Evolutionary conservation across 495 filamentous ascomycete genomes (phyloP), one percentile per base, ranked within the genome.

Genomic region (Trichoderma asperelloides): DNA sequence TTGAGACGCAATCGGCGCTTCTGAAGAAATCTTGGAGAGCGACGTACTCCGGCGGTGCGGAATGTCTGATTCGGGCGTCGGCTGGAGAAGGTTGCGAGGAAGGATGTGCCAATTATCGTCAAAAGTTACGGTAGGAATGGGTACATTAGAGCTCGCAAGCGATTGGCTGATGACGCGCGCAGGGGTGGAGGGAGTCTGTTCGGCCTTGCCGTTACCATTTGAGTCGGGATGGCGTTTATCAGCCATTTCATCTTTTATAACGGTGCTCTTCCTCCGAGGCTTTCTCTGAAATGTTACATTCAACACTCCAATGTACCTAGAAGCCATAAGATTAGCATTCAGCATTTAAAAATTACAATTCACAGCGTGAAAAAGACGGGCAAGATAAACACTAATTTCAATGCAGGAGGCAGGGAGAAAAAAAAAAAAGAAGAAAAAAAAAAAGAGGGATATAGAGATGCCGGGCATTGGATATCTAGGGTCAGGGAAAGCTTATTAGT

Each of bases 81-180:
- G 76, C 49, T 83, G 75, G 71, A 86, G 77, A 86, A 97, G 69
- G 74, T 88, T 91, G 21, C 91, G 87, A 8, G 95, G 96, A 47
- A 98, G 89, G 67, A 98, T 97, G 71, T 98, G 95, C 40, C 92
- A 85, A 71, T 98, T 98, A 71, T 98, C 92, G 67, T 93, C 93
- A 68, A 98, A 91, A 11, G 95, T 91, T 30, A 98, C 95, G 66
- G 96, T 93, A 7, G 95, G 95, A 13, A 96, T 84, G 2, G 89
- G 81, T 1, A 73, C 72, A 1, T 75, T 73, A 30, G 74, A 70
- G 60, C 74, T 73, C 30, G 80, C 73, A 25, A 85, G 85, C 18
- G 88, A 92, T 74, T 96, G 93, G 77, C 93, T 97, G 67, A 97
- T 84, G 47, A 95, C 83, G 37, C 66, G 33, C 40, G 23, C 21